phyloP scores from a whole-genome alignment of 257 asterid genomes.

The Solanum verrucosum region DNA sequence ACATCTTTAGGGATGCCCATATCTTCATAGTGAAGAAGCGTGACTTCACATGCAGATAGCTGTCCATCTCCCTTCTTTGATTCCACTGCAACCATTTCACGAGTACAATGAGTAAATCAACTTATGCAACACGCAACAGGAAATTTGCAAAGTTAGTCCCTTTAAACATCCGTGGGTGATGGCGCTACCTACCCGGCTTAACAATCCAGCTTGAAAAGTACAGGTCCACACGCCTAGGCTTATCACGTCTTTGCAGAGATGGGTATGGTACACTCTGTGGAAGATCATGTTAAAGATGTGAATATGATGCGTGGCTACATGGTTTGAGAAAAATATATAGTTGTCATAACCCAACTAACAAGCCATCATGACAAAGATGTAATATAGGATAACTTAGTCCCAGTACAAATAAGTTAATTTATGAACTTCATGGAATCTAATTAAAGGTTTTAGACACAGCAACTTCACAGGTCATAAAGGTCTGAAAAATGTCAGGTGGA shows the following conservation, averaged over 20 bases:
- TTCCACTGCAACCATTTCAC: slow-evolving; percentile 32
- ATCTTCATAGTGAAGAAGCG: slow-evolving; percentile 77
- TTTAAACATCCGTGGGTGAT: not conserved
- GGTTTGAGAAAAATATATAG: not conserved
- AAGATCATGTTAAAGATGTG: not conserved
- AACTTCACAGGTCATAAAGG: not conserved
- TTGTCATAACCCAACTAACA: not conserved
- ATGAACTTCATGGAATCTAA: not conserved
- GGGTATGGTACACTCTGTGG: slow-evolving; percentile 72
- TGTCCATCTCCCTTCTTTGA: slow-evolving; percentile 76
- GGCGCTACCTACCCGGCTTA: slow-evolving; percentile 33
- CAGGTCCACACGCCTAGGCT: slow-evolving; percentile 83
- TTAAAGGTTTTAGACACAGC: not conserved
- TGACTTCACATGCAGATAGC: slow-evolving; percentile 76
- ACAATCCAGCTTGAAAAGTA: slow-evolving; percentile 95
- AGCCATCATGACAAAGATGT: not conserved
- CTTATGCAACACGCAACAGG: not conserved
- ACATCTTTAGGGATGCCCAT: slow-evolving; percentile 97
- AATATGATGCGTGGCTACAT: not conserved
- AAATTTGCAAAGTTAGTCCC: not conserved
- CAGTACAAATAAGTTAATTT: not conserved
- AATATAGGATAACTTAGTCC: not conserved
- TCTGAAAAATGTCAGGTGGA: not conserved
- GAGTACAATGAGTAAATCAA: not conserved
- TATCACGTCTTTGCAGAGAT: slow-evolving; percentile 61